Conservation (phyloP, 768 basidiomycete genomes). For the Boletus coccyginus region DNA sequence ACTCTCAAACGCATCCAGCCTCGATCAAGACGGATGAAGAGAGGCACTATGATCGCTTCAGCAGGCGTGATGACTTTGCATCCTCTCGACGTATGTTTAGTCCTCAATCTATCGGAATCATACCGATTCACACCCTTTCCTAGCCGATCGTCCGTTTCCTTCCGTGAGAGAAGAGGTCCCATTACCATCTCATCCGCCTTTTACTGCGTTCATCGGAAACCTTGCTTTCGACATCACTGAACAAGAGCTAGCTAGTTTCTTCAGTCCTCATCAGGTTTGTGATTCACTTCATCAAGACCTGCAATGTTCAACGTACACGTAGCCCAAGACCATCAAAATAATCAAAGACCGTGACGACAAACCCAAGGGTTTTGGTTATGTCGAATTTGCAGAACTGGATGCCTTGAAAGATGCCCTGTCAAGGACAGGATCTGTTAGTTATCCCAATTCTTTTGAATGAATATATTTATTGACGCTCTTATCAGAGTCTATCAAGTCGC, state of each 20-base stretch:
- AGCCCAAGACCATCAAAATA: constrained; percentile 87
- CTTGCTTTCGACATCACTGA: constrained; percentile 91
- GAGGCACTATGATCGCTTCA: constrained; percentile 50
- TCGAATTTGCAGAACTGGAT: constrained; percentile 89
- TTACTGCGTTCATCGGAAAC: constrained; percentile 96
- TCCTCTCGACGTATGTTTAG: constrained; percentile 55
- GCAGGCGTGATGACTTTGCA: constrained; percentile 62
- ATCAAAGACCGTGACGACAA: constrained; percentile 92
- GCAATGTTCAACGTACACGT: background rate
- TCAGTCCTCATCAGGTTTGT: constrained; percentile 59
- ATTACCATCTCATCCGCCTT: constrained; percentile 93
- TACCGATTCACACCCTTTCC: constrained; percentile 11
- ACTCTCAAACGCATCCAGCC: constrained; percentile 41
- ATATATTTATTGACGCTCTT: background rate
- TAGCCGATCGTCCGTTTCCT: constrained; percentile 55
- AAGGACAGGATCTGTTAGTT: constrained; percentile 66
- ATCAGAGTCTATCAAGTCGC: constrained; percentile 70
- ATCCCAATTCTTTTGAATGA: background rate
- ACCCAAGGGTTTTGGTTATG: constrained; percentile 97
- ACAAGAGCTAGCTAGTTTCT: constrained; percentile 77
- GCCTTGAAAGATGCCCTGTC: constrained; percentile 80
- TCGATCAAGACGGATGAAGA: constrained; percentile 71
- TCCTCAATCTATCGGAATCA: constrained; percentile 1
- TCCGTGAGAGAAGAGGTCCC: constrained; percentile 87
- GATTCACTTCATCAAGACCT: background rate